Base-by-base conservation (phyloP, 225 moss, liverwort and hornwort species). In the Ulota crispa region DNA sequence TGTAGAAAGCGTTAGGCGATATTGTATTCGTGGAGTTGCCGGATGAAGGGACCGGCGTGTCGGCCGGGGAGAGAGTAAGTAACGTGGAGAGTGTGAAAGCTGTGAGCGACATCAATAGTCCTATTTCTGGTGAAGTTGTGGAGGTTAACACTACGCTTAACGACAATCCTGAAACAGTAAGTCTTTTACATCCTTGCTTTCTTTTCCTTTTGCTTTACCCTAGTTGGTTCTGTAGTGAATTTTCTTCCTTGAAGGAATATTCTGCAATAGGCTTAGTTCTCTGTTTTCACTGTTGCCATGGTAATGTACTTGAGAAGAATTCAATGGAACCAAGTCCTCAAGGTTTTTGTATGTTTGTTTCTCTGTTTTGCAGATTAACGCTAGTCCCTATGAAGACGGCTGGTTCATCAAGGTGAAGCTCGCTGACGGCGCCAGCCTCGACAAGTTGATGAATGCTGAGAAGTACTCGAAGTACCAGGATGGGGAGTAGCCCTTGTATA, bases 21-120 rank as follows among this genome's bases (percentile, higher is more conserved):
- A 75, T 90, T 77, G 90, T 90, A 16, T 90, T 88, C 28, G 85
- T 88, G 43, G 90, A 90, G 78, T 43, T 90, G 68, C 90, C 90
- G 4, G 78, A 86, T 7, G 12, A 4, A 36, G 88, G 88, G 8
- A n/a, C 54, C 2, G 0, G 27, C 6, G 72, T 84, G 63, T 34
- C 21, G 27, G 72, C 76, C 12, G 3, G 28, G 4, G 53, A n/a
- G 37, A 74, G 69, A 30, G 73, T 60, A 5, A 84, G 88, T 72
- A 86, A 82, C 77, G 86, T 90, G 73, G 90, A 90, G 88, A 90
- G 90, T 86, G 90, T 90, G 84, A 90, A 90, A 81, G 90, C 90
- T 67, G 90, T 88, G 55, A 90, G 90, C 60, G 88, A 90, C 6
- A 60, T 90, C 30, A 47, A 47, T 78, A 80, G 80, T 50, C 90